A percentile compares a stretch with the other conserved stretches of the same genome.
Conservation (phyloP, 306 rosid genomes). For the Quercus alba region DNA sequence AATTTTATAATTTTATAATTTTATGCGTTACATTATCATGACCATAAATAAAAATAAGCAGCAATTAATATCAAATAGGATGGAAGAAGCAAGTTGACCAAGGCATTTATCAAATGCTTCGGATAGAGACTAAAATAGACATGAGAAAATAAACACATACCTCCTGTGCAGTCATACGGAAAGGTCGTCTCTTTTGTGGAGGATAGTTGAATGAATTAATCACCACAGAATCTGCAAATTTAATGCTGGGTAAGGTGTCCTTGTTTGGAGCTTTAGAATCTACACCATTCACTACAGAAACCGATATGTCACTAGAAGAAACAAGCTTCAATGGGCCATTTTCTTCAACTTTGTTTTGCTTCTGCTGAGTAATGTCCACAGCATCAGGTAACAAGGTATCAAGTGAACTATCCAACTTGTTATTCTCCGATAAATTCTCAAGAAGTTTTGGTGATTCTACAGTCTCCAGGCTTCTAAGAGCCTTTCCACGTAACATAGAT, state of each 20-base stretch:
- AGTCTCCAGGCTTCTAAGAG: conserved; percentile 77
- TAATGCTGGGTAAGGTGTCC: conserved; percentile 20
- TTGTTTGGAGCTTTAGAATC: conserved; percentile 31
- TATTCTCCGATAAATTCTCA: conserved; percentile 31
- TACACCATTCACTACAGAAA: conserved; percentile 26
- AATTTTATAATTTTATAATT: neutral
- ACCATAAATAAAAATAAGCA: neutral
- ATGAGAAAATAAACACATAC: conserved; percentile 37
- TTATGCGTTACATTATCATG: neutral
- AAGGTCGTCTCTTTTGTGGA: conserved; percentile 57
- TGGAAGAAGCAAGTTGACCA: neutral
- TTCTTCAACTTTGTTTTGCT: conserved; percentile 44
- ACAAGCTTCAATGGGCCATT: conserved; percentile 38
- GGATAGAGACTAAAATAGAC: neutral
- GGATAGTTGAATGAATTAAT: conserved; percentile 28
- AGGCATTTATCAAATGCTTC: neutral
- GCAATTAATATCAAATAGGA: neutral
- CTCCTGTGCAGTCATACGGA: conserved; percentile 90
- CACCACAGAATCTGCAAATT: conserved; percentile 33
- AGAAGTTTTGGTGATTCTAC: conserved; percentile 63
- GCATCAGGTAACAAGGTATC: conserved; percentile 25
- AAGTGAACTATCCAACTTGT: conserved; percentile 17
- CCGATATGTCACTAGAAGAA: conserved; percentile 30
- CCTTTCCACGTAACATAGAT: conserved; percentile 79
- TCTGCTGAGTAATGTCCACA: conserved; percentile 33